Base-by-base conservation (phyloP, 768 basidiomycete species). In the Hericium erinaceus region DNA sequence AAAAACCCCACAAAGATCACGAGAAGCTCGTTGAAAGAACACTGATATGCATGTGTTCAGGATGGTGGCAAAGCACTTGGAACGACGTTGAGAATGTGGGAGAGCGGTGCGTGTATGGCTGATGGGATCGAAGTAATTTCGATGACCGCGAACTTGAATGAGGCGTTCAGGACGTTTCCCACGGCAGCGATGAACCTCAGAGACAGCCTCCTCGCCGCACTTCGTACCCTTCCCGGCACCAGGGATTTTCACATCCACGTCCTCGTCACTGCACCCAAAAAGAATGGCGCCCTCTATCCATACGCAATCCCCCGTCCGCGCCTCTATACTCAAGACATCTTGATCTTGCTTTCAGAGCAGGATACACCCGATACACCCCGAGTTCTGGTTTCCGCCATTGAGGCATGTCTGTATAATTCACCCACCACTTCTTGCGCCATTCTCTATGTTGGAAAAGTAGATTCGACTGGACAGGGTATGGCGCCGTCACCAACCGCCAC, bases 381-480 rank as follows among this genome's bases (percentile, higher is more conserved):
- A 22, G 75, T 90, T 1, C 75, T 94, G 54, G 83, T 91, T 37
- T 77, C 84, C 3, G 94, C 81, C n/a, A 77, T 97, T 58, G 91
- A 95, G 68, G 88, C 83, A 0, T 77, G 71, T 40, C 69, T 94
- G 26, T 95, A 92, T 76, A 79, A 80, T 51, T 66, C 95, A 52
- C 87, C 91, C 2, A 62, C 80, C 4, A 86, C 89, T 1, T 75
- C 77, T 2, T 80, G 80, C 56, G 83, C 83, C 3, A 79, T 98
- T 38, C 70, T 98, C 37, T 97, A 98, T 69, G 77, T 99, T 54
- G 90, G 91, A 52, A 99, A 99, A 73, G 85, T 97, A 55, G 97
- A 99, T 69, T 84, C 93, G 11, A 92, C 95, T 0, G 95, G 95
- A 0, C 85, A 94, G 68, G 79, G 76, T 9, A 68, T 65, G 26